Base-by-base conservation (phyloP, 2,329 filamentous ascomycete genomes). In the Colletotrichum tofieldiae region DNA sequence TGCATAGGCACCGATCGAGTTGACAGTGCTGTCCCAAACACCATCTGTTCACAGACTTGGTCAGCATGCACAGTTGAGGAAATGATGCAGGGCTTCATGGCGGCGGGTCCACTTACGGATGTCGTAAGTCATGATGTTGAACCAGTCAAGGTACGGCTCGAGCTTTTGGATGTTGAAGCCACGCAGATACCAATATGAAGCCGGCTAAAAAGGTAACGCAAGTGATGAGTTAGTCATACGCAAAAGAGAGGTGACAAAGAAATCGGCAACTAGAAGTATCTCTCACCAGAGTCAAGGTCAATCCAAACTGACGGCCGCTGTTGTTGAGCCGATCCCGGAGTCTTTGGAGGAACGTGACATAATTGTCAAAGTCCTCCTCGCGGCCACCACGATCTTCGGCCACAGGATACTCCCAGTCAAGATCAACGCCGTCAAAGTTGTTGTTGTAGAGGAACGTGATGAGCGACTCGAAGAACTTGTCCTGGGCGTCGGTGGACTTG, bases 341-440 rank as follows among this genome's bases (percentile, higher is more conserved):
- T 88, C 82, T 86, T 91, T 89, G 76, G 6, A 75, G 52, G 3
- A 75, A 45, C 14, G 37, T 68, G 43, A 70, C 63, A 41, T 63
- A 73, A 51, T 75, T 76, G 35, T 67, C 62, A 47, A 65, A 71
- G 67, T 76, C 75, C 2, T 64, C 65, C 14, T 49, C 37, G 18
- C 71, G 47, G 32, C 74, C 73, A 5, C 71, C 71, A 0, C 73
- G 67, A 55, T 76, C 75, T 0, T 65, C 64, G 20, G 75, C 74
- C 8, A 70, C 73, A 1, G 75, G 74, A 29, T 72, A 77, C 62
- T 73, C 67, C 76, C 75, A 79, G 72, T 80, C 77, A 26, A 79
- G 47, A 54, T 79, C 77, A 2, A 79, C 67, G 3, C 79, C 79
- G 3, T 77, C 77, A 43, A 78, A 78, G 1, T 56, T 75, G 39